Evolutionary conservation across 805 yeast species (phyloP).

Genomic region (Saturnispora besseyi): DNA sequence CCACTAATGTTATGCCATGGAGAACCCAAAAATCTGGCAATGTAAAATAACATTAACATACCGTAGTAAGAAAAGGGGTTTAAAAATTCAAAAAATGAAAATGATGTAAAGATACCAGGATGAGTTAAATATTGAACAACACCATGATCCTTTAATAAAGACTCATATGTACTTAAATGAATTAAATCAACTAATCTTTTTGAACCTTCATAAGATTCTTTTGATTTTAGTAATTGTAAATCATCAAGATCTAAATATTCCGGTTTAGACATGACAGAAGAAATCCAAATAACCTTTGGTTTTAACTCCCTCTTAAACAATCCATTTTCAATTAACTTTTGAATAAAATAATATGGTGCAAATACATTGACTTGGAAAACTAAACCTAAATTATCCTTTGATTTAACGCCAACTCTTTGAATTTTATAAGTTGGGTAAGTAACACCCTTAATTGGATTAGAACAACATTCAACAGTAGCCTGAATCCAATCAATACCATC

Average conservation of each 20-base stretch:
- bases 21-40: constrained; percentile 76
- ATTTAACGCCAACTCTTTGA: constrained; percentile 68
- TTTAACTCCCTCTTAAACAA: constrained; percentile 33
- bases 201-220: constrained; percentile 82
- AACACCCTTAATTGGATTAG: constrained; percentile 70
- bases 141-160: constrained; percentile 38
- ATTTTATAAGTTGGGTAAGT: constrained; percentile 82
- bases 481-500: constrained; percentile 80
- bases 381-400: constrained; percentile 73
- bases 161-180: constrained; percentile 60
- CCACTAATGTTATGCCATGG: constrained; percentile 87
- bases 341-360: constrained; percentile 83
- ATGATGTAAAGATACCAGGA: constrained; percentile 89
- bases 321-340: constrained; percentile 44
- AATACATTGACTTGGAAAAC: constrained; percentile 95
- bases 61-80: constrained; percentile 76
- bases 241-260: constrained; percentile 67
- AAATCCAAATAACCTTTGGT: constrained; percentile 75
- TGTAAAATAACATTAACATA: constrained; percentile 74
- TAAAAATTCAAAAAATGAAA: constrained; percentile 66
- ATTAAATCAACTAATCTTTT: constrained; percentile 78
- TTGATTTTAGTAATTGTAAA: constrained; percentile 54
- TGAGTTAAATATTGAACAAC: constrained; percentile 73
- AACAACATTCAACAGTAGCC: constrained; percentile 59
- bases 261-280: constrained; percentile 74